phyloP scores from a whole-genome alignment of 495 filamentous ascomycete genomes.

The Penicillium maclennaniae region DNA sequence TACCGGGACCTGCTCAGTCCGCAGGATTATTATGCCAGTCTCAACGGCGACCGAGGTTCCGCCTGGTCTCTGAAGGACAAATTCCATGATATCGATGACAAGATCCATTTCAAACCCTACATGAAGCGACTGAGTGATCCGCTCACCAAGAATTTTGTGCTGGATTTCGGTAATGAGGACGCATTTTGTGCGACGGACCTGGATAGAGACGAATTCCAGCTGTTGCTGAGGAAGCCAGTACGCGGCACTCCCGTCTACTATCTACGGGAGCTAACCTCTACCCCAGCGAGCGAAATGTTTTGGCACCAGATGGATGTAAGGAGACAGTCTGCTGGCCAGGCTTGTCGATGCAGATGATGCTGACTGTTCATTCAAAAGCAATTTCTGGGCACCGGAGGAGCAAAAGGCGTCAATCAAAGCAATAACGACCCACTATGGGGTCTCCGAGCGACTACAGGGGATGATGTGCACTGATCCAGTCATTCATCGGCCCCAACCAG shows the following conservation, averaged over 20 bases:
- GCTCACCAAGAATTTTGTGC: constrained; percentile 58
- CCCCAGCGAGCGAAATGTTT: constrained; percentile 40
- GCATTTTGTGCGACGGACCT: constrained; percentile 63
- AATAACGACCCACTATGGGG: constrained; percentile 54
- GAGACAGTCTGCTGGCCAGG: not conserved
- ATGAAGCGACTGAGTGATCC: constrained; percentile 32
- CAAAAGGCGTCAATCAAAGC: constrained; percentile 53
- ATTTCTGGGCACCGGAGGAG: constrained; percentile 67
- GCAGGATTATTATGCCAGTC: constrained; percentile 37
- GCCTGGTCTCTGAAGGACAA: constrained; percentile 19
- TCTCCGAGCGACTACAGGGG: constrained; percentile 62
- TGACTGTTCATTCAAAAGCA: constrained; percentile 42
- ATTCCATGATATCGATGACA: constrained; percentile 56
- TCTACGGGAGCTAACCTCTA: not conserved
- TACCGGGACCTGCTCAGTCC: constrained; percentile 19
- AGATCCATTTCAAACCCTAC: constrained; percentile 39
- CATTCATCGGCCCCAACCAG: constrained; percentile 18
- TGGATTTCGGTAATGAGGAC: constrained; percentile 65
- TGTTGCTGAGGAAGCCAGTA: constrained; percentile 33
- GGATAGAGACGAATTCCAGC: constrained; percentile 38
- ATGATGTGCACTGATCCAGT: constrained; percentile 60
- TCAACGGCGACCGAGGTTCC: constrained; percentile 9
- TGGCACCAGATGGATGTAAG: constrained; percentile 67
- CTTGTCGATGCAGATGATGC: not conserved
- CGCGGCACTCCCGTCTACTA: constrained; percentile 1